Evolutionary conservation across 163 green algal genomes (phyloP).

Genomic region (Scenedesmus sp.): DNA sequence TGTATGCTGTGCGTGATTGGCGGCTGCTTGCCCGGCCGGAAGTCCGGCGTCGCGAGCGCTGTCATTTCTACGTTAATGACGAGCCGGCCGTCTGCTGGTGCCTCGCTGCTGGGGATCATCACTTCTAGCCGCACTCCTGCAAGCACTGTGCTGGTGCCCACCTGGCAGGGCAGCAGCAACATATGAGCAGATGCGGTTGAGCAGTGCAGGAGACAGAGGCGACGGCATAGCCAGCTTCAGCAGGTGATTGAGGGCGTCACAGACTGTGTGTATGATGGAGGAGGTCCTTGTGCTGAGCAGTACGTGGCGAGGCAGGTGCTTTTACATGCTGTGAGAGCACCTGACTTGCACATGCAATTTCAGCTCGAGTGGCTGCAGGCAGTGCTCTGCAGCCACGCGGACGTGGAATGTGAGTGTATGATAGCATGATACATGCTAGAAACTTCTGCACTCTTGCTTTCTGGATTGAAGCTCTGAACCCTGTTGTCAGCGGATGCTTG

Average conservation of each 20-base stretch:
- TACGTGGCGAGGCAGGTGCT: no score
- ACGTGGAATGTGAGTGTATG: no score
- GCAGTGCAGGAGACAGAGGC: background rate
- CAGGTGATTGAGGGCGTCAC: background rate
- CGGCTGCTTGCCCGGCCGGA: constrained; percentile 57
- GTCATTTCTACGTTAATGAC: constrained; percentile 69
- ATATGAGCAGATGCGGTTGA: background rate
- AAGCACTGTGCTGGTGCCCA: constrained; percentile 54
- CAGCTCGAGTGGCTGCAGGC: no score
- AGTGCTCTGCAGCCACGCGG: no score
- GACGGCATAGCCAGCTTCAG: background rate
- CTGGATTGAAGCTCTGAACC: background rate
- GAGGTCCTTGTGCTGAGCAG: no score
- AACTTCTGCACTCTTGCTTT: background rate
- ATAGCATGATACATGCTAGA: background rate
- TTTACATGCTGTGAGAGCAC: no score
- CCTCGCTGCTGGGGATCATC: constrained; percentile 41
- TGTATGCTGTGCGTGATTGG: constrained; percentile 57
- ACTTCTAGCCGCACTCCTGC: constrained; percentile 60
- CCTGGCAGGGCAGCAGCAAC: background rate
- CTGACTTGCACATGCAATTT: no score
- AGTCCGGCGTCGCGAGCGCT: constrained; percentile 58
- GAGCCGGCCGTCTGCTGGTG: constrained; percentile 52
- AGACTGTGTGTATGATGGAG: no score
- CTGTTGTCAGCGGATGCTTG: background rate